Percentiles rank a stretch among this genome's conserved stretches.
Conservation (phyloP, 1,139 yeast genomes). For the Yamadazyma kanchanaburiensis region DNA sequence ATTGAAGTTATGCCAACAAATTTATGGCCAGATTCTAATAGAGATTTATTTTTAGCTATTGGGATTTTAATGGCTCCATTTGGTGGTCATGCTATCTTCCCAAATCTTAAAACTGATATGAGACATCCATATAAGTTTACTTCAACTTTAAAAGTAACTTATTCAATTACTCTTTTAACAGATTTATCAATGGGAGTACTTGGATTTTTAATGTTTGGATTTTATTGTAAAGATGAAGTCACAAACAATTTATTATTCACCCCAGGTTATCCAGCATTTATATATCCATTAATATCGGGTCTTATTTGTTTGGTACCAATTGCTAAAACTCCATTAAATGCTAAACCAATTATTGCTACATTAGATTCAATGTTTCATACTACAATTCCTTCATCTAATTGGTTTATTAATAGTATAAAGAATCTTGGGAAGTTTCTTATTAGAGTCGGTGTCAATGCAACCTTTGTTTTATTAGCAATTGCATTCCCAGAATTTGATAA, state of each 20-base stretch:
- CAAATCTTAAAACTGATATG: conserved; percentile 57
- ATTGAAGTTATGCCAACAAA: conserved; percentile 42
- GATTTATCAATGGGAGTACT: conserved; percentile 75
- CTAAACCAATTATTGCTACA: conserved; percentile 81
- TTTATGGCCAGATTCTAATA: conserved; percentile 39
- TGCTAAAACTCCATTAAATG: conserved; percentile 84
- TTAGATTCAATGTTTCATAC: conserved; percentile 32
- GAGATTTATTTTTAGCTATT: conserved; percentile 45
- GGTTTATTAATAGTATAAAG: conserved; percentile 12
- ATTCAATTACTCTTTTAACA: conserved; percentile 63
- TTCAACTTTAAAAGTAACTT: conserved; percentile 38
- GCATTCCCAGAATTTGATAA: conserved; percentile 58
- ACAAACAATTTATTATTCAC: conserved; percentile 72
- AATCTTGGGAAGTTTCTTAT: conserved; percentile 18
- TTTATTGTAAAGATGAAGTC: conserved; percentile 70
- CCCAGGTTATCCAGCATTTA: conserved; percentile 68
- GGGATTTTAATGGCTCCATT: conserved; percentile 62
- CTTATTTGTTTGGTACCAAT: conserved; percentile 80
- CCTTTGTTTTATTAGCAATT: conserved; percentile 49
- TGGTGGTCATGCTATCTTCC: conserved; percentile 63
- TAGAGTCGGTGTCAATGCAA: conserved; percentile 46
- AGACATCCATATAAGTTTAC: conserved; percentile 50
- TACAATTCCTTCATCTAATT: conserved; percentile 11
- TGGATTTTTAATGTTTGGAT: conserved; percentile 89
- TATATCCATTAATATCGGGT: conserved; percentile 61